These are phyloP conservation scores for Metarhizium brunneum DNA, from an alignment of 2,329 filamentous ascomycete species.

Conservation along the genomic window DNA sequence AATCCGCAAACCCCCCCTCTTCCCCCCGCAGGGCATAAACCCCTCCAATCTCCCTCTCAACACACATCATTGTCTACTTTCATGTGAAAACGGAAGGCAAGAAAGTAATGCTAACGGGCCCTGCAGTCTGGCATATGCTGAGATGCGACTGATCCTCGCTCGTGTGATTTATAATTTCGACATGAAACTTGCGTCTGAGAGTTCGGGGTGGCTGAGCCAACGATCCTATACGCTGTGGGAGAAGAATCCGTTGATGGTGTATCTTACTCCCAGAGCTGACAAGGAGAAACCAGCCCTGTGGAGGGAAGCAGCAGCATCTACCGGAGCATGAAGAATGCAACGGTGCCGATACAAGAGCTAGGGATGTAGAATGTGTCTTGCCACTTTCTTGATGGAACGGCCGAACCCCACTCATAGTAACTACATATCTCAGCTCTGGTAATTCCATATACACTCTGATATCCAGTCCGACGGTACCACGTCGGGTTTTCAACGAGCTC, in stretches of 20 bases:
- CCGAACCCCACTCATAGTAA: no score
- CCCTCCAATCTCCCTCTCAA: not conserved
- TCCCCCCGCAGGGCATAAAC: not conserved
- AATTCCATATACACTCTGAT: not conserved
- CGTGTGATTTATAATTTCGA: constrained; percentile 19
- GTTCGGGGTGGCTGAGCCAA: constrained; percentile 2
- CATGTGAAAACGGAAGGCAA: not conserved
- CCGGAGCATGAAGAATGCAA: no score
- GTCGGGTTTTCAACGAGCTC: not conserved
- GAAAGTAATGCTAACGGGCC: not conserved
- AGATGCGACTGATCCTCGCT: constrained; percentile 20
- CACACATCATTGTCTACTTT: no score
- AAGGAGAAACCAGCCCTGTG: not conserved
- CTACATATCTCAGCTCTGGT: not conserved
- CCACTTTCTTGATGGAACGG: not conserved
- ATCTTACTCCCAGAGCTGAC: not conserved
- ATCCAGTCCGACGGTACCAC: not conserved
- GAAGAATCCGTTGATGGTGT: constrained; percentile 1
- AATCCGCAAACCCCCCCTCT: not conserved
- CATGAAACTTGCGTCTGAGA: constrained; percentile 14
- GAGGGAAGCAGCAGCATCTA: not conserved
- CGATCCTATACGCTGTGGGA: constrained; percentile 5
- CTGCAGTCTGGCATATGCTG: constrained; percentile 20
- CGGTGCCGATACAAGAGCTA: no score
- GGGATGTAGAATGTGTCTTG: not conserved